Percentiles rank a stretch among this genome's conserved stretches.
Conservation (phyloP, 257 asterid genomes). For the Solanum lignicaule region DNA sequence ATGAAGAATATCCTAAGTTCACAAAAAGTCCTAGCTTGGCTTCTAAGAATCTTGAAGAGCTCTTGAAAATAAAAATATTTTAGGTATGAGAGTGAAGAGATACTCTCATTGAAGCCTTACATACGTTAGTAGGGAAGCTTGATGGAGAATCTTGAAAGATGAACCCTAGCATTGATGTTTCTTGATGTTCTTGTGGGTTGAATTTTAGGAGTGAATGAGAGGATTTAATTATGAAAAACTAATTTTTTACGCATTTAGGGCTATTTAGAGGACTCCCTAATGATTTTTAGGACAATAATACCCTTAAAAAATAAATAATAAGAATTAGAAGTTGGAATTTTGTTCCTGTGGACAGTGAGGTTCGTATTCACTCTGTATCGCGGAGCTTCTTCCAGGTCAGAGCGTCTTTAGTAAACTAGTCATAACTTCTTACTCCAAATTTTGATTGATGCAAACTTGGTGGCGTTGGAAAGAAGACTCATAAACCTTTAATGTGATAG, state of each 20-base stretch:
- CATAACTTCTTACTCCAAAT: too few relatives aligned
- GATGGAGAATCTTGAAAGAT: neutral
- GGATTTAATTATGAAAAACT: neutral
- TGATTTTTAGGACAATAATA: neutral
- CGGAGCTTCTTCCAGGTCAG: neutral
- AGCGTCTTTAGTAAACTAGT: too few relatives aligned
- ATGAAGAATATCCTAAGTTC: neutral
- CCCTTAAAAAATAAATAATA: neutral
- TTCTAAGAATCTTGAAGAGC: neutral
- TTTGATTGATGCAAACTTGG: too few relatives aligned
- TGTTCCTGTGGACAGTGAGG: neutral
- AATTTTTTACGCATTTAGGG: neutral
- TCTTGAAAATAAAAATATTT: too few relatives aligned
- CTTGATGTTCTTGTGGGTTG: neutral
- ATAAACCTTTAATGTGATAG: too few relatives aligned
- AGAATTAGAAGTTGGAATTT: neutral
- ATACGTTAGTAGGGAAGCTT: neutral
- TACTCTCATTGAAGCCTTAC: neutral
- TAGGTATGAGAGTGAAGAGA: neutral
- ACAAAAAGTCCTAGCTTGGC: neutral
- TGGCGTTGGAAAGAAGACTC: too few relatives aligned
- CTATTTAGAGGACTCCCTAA: neutral
- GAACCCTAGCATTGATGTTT: neutral
- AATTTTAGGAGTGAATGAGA: neutral
- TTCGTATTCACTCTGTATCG: neutral